Evolutionary conservation across 2,329 filamentous ascomycete genomes (phyloP).

Genomic region (Didymella segeticola): DNA sequence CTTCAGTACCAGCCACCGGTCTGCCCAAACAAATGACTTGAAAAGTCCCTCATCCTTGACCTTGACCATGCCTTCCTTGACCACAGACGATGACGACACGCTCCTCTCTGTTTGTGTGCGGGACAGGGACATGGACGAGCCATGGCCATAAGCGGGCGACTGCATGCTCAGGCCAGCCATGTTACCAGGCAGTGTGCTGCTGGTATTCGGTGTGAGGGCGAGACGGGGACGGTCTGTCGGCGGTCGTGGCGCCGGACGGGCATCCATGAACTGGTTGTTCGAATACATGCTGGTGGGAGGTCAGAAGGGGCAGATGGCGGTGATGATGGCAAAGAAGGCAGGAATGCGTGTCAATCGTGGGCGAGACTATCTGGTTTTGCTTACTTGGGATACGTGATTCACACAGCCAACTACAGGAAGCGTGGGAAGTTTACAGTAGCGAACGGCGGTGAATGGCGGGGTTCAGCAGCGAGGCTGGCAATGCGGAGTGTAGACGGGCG

Average conservation of each 20-base stretch:
- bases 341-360: background rate
- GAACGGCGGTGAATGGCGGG: slow-evolving; percentile 41
- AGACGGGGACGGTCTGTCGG: slow-evolving; percentile 84
- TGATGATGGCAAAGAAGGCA: slow-evolving; percentile 5
- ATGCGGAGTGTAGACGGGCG: slow-evolving; percentile 9
- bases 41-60: slow-evolving; percentile 93
- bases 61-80: slow-evolving; percentile 75
- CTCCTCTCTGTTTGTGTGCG: slow-evolving; percentile 52
- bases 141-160: slow-evolving; percentile 59
- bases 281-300: slow-evolving; percentile 63
- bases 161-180: slow-evolving; percentile 79
- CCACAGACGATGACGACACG: slow-evolving; percentile 44
- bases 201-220: slow-evolving; percentile 75
- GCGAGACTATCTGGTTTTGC: slow-evolving; percentile 19
- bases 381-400: slow-evolving; percentile 35
- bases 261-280: slow-evolving; percentile 86
- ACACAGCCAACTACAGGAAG: slow-evolving; percentile 23
- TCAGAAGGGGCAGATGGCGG: background rate
- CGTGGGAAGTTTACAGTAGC: slow-evolving; percentile 19
- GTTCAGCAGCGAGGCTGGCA: slow-evolving; percentile 15
- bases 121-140: slow-evolving; percentile 49
- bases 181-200: slow-evolving; percentile 72
- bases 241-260: slow-evolving; percentile 89
- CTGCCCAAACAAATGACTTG: slow-evolving; percentile 82
- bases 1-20: slow-evolving; percentile 88